Conservation (phyloP, 139 green algal genomes). For the Chlorella sp. region DNA sequence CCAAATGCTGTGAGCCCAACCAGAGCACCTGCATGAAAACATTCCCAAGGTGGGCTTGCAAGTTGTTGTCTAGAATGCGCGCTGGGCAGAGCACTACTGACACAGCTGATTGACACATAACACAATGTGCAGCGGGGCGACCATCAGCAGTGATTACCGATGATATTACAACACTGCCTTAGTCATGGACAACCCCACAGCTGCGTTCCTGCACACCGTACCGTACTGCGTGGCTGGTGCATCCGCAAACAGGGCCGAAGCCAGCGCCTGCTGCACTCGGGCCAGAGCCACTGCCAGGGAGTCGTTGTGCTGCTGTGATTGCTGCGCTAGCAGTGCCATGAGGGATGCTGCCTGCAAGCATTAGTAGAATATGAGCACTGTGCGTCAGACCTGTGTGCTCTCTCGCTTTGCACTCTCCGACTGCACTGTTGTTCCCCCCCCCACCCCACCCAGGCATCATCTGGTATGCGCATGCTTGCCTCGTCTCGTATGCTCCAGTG, state of each 20-base stretch:
- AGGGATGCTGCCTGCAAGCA: not conserved
- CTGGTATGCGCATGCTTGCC: too few relatives aligned
- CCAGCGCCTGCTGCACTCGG: not conserved
- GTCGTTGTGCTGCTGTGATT: not conserved
- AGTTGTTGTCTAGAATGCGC: not conserved
- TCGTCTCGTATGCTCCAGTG: not conserved
- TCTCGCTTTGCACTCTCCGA: too few relatives aligned
- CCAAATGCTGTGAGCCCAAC: constrained; percentile 10
- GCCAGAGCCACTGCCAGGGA: not conserved
- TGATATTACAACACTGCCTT: not conserved
- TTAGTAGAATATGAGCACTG: not conserved
- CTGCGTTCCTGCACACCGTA: not conserved
- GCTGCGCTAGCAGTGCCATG: not conserved
- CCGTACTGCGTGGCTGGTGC: not conserved
- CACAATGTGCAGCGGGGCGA: too few relatives aligned
- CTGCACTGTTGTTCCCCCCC: too few relatives aligned
- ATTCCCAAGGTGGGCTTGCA: too few relatives aligned
- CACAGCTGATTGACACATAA: too few relatives aligned
- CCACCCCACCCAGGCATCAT: too few relatives aligned
- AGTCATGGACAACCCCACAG: not conserved
- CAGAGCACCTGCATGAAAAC: not conserved
- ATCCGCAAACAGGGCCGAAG: not conserved
- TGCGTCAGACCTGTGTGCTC: not conserved
- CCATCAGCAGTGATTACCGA: too few relatives aligned
- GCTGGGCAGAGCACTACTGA: not conserved